These are phyloP conservation scores for Leishmania tropica DNA, from an alignment of 208 protist species.

Conservation along the genomic window DNA sequence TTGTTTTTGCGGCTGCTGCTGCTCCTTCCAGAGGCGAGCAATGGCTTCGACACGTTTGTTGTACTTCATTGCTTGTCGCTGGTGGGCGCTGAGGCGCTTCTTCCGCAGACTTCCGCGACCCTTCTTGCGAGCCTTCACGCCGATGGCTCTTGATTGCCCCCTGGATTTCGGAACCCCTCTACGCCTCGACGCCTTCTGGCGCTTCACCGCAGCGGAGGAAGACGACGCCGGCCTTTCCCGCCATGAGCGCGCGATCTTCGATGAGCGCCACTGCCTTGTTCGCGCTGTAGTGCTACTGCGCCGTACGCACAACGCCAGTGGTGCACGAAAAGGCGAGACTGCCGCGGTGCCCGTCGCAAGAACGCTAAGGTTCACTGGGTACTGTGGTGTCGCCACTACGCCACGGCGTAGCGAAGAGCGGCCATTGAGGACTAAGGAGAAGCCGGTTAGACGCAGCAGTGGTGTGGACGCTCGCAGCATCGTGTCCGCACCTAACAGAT, in stretches of 20 bases:
- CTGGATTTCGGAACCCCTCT: not conserved
- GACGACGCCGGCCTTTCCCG: not conserved
- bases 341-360: not conserved
- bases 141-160: not conserved
- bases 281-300: not conserved
- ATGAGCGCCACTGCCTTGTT: not conserved
- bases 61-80: constrained; percentile 76
- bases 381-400: not conserved
- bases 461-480: constrained; percentile 5
- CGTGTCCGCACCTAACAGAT: not conserved
- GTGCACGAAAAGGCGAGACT: not conserved
- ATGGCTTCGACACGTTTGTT: constrained; percentile 87
- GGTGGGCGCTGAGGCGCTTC: constrained; percentile 37
- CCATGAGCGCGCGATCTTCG: constrained; percentile 2
- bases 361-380: no score
- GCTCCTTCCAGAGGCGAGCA: constrained; percentile 77
- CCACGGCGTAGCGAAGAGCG: not conserved
- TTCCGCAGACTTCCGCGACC: not conserved
- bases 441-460: not conserved
- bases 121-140: not conserved
- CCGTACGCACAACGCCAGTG: not conserved
- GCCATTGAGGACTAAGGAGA: not conserved
- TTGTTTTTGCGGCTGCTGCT: constrained; percentile 36
- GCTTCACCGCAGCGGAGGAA: not conserved
- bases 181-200: not conserved